Percentiles rank a stretch among this genome's conserved stretches.
phyloP scores from a whole-genome alignment of 2,329 filamentous ascomycete genomes.

The Exophiala phaeomuriformis region DNA sequence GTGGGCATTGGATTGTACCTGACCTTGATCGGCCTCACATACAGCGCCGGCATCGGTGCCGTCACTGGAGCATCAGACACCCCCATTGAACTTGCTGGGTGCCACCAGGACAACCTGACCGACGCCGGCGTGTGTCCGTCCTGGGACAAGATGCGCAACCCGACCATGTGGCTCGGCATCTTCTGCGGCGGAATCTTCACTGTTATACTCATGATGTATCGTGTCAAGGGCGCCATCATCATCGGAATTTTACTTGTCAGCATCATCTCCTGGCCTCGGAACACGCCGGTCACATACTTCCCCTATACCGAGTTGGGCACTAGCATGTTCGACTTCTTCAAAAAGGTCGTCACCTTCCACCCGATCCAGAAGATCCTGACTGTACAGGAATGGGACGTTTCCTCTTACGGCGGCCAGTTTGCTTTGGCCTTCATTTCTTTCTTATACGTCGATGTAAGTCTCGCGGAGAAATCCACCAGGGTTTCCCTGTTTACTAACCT shows the following conservation, averaged over 20 bases:
- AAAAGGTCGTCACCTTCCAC: slow-evolving; percentile 77
- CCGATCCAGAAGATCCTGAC: slow-evolving; percentile 61
- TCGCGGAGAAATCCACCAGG: too few relatives aligned
- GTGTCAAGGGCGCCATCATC: slow-evolving; percentile 80
- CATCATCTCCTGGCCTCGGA: slow-evolving; percentile 80
- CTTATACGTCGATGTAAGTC: slow-evolving; percentile 63
- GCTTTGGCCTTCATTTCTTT: slow-evolving; percentile 80
- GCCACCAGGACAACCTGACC: slow-evolving; percentile 45
- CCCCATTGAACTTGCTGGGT: slow-evolving; percentile 70
- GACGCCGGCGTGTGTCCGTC: slow-evolving; percentile 53
- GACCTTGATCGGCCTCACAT: slow-evolving; percentile 59
- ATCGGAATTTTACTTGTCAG: slow-evolving; percentile 74
- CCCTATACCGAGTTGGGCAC: slow-evolving; percentile 64
- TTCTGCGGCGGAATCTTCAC: slow-evolving; percentile 79
- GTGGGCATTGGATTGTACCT: slow-evolving; percentile 81
- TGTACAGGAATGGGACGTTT: slow-evolving; percentile 67
- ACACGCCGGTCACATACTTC: slow-evolving; percentile 71
- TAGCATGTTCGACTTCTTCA: slow-evolving; percentile 75
- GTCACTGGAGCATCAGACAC: slow-evolving; percentile 62
- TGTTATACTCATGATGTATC: slow-evolving; percentile 72
- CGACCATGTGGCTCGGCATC: slow-evolving; percentile 80
- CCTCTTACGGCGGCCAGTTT: slow-evolving; percentile 64
- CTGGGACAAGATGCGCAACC: slow-evolving; percentile 69
- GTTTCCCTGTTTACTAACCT: too few relatives aligned
- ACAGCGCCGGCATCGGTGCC: slow-evolving; percentile 73